Base-by-base conservation (phyloP, 345 rosid genomes). In the Orychophragmus violaceus region DNA sequence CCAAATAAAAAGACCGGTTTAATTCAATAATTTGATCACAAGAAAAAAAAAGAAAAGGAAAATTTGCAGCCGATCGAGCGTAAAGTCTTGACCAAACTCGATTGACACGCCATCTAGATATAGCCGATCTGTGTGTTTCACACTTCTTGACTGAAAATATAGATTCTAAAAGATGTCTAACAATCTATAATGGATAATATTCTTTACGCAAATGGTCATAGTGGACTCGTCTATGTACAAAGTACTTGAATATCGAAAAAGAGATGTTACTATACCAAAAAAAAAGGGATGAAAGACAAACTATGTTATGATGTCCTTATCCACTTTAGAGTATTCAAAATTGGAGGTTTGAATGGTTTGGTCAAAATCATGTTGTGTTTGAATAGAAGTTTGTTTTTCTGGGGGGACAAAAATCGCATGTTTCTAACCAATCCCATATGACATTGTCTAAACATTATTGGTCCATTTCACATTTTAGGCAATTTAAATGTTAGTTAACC, bases 291-390 rank as follows among this genome's bases (percentile, higher is more conserved):
- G 39, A 41, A n/a, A 14, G 62, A 58, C 67, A 54, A 46, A 9
- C 21, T n/a, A 24, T 24, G 27, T 30, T 13, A 36, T 21, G 7
- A 52, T 32, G 72, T 73, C 67, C 41, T 66, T 66, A 32, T 73
- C 77, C 49, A 59, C 62, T 73, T 59, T 59, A 42, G 11, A 13
- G 10, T 24, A 59, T 73, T 66, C 76, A 65, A 72, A 59, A 29
- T 65, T 65, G 76, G 67, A 49, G 66, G 71, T 21, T 65, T 50
- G 66, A n/a, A 66, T 59, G 18, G 60, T 58, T 59, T 59, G 56
- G 77, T 73, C 77, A 59, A 66, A 50, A 59, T 42, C 57, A 41
- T 66, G 56, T 59, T 57, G 59, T 50, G 46, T 66, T 66, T 65
- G 67, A 72, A 72, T 59, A 29, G 12, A 73, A 73, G 62, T 72